Conservation (phyloP, 1,284 basidiomycete genomes). For the Inonotus obliquus region DNA sequence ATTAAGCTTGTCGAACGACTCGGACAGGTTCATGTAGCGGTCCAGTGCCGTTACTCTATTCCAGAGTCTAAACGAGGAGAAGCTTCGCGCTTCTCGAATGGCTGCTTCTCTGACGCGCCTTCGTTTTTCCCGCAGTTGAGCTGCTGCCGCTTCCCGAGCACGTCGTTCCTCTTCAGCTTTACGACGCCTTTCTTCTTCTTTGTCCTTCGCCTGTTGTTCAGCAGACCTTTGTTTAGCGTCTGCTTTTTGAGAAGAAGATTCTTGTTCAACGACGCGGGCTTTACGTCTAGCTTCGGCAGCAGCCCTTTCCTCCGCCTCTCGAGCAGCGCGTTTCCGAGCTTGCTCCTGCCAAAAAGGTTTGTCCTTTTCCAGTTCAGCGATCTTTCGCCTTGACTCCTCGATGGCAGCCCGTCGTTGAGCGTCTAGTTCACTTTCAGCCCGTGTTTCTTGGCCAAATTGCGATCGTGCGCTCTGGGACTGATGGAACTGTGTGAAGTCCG, state of each 20-base stretch:
- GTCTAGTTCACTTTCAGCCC: slow-evolving; percentile 14
- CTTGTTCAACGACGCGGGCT: not conserved
- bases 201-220: slow-evolving; percentile 26
- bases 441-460: not conserved
- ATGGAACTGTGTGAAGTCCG: not conserved
- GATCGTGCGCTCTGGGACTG: not conserved
- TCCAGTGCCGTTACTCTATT: slow-evolving; percentile 57
- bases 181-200: slow-evolving; percentile 26
- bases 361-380: slow-evolving; percentile 64
- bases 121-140: slow-evolving; percentile 29
- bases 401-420: slow-evolving; percentile 37
- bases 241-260: not conserved
- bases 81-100: slow-evolving; percentile 43
- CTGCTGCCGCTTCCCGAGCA: slow-evolving; percentile 27
- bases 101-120: slow-evolving; percentile 35
- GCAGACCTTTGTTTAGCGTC: slow-evolving; percentile 6
- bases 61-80: slow-evolving; percentile 34
- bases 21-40: slow-evolving; percentile 51
- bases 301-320: slow-evolving; percentile 33
- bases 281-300: slow-evolving; percentile 26
- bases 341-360: slow-evolving; percentile 55
- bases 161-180: slow-evolving; percentile 31
- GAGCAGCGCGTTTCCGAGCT: slow-evolving; percentile 40
- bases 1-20: slow-evolving; percentile 57
- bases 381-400: slow-evolving; percentile 60